Evolutionary conservation across 2,329 filamentous ascomycete genomes (phyloP).

Genomic region (Xylaria sp.): DNA sequence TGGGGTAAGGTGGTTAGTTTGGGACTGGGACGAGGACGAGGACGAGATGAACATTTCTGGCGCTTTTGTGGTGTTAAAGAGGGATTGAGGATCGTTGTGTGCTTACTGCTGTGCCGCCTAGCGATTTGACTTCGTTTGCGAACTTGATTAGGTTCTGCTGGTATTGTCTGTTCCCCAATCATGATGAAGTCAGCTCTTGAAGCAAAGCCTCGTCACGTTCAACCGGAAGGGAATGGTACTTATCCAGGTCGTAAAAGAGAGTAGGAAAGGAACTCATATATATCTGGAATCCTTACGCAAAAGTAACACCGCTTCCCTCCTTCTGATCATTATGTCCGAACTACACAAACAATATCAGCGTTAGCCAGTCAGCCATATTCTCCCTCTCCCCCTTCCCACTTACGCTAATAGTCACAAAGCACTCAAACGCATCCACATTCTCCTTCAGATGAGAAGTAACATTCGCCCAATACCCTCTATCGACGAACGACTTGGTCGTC

Average conservation of each 20-base stretch:
- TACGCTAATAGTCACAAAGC: slow-evolving; percentile 62
- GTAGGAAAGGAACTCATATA: neutral
- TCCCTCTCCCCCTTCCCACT: neutral
- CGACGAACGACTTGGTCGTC: slow-evolving; percentile 65
- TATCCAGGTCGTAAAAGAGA: neutral
- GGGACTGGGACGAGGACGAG: too few relatives aligned
- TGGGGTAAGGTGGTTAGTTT: neutral
- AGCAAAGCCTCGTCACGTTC: too few relatives aligned
- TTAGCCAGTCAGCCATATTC: neutral
- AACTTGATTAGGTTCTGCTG: slow-evolving; percentile 51
- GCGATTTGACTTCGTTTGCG: slow-evolving; percentile 54
- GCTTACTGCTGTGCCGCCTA: slow-evolving; percentile 57
- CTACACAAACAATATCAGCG: slow-evolving; percentile 46
- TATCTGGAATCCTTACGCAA: slow-evolving; percentile 53
- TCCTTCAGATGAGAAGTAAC: slow-evolving; percentile 57
- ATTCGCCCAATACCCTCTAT: slow-evolving; percentile 62
- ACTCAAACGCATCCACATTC: slow-evolving; percentile 52
- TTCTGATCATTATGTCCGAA: slow-evolving; percentile 74
- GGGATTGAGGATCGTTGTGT: neutral
- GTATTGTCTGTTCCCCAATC: slow-evolving; percentile 19
- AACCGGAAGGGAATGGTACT: neutral
- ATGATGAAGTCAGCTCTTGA: neutral
- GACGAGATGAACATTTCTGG: neutral
- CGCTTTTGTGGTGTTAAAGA: too few relatives aligned
- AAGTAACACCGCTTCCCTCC: slow-evolving; percentile 55